These are phyloP conservation scores for Ramaria sp. DNA, from an alignment of 768 basidiomycete genomes.

Conservation along the genomic window DNA sequence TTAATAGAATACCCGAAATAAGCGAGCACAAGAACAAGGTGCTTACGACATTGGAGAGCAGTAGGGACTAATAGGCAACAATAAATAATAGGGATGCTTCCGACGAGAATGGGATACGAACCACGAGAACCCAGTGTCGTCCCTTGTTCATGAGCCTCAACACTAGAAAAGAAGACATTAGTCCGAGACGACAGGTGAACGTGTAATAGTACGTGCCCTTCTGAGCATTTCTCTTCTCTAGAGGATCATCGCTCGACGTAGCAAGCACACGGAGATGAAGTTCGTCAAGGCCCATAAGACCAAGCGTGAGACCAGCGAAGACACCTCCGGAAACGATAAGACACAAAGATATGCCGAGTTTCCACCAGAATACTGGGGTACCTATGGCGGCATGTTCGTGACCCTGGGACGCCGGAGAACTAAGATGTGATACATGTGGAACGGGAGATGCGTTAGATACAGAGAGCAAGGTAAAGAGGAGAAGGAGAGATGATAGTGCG, in stretches of 20 bases:
- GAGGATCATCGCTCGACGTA: constrained; percentile 64
- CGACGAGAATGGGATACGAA: constrained; percentile 21
- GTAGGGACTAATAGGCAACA: constrained; percentile 46
- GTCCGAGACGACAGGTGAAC: neutral
- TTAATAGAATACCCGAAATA: neutral
- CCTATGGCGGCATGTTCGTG: constrained; percentile 19
- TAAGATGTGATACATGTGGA: neutral
- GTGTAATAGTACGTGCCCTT: constrained; percentile 35
- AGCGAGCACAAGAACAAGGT: neutral
- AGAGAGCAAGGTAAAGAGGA: neutral
- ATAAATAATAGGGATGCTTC: neutral
- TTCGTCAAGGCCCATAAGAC: constrained; percentile 89
- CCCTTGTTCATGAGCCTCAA: constrained; percentile 34
- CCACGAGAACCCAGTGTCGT: constrained; percentile 90
- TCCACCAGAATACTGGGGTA: constrained; percentile 64
- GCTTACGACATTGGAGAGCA: constrained; percentile 80
- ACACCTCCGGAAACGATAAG: constrained; percentile 83
- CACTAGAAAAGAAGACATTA: constrained; percentile 20
- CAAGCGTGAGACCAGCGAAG: constrained; percentile 88
- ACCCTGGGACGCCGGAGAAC: neutral
- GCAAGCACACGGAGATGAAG: constrained; percentile 81
- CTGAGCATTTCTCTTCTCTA: constrained; percentile 58
- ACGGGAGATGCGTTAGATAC: neutral
- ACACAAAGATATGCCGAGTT: constrained; percentile 50
- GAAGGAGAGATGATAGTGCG: neutral